Base-by-base conservation (phyloP, 306 rosid species). In the Vigna nakashimae region DNA sequence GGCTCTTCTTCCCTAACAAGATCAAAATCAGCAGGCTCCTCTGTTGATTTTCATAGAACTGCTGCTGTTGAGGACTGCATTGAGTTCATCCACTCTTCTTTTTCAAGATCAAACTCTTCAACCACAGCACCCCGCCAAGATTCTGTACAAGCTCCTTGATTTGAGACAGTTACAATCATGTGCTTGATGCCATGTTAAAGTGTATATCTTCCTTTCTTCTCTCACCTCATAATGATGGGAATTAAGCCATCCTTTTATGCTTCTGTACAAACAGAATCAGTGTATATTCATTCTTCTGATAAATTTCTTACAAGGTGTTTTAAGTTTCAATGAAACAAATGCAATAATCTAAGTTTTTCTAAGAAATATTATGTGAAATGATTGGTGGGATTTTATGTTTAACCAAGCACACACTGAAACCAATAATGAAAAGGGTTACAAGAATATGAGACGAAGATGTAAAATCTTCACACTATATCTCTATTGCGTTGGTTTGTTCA, bases 51-150 rank as follows among this genome's bases (percentile, higher is more conserved):
- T 53, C 86, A 86, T 22, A 87, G 91, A 71, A 84, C 89, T 63
- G 93, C 91, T 78, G 97, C 94, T 46, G 88, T 93, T 32, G 97
- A 91, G 75, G 97, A 93, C 62, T 93, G 98, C 86, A 93, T 93
- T 65, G 92, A 91, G 85, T 91, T 91, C 84, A 87, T 93, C 82
- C 91, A 93, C 82, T 85, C 97, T 73, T 91, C 93, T 7, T 84
- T 85, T 69, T 88, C 96, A 15, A 81, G 91, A 79, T 86, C 92
- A 58, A 87, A 86, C 82, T 87, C 93, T 20, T 79, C 79, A 2
- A 67, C 91, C 16, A 26, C 78, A 52, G 75, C 69, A 42, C 75
- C 84, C 9, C 65, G 9, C 9, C 16, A 70, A 70, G 84, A 75
- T 70, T 48, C 65, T 63, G 18, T 56, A 1, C 55, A 79, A 45